phyloP scores from a whole-genome alignment of 176 grass and related monocot genomes.

The Areca catechu region DNA sequence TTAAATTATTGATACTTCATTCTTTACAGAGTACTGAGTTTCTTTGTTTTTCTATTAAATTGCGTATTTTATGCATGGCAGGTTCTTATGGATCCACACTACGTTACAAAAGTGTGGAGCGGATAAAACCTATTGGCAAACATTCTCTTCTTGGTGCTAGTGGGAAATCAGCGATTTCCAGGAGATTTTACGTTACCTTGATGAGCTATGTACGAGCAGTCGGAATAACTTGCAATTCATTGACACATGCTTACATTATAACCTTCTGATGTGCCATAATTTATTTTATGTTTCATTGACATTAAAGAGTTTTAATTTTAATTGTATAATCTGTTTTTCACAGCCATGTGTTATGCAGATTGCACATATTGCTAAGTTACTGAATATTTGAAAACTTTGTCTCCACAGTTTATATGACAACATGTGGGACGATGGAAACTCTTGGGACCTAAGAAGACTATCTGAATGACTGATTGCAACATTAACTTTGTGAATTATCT shows the following conservation, averaged over 20 bases:
- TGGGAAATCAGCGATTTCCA: constrained; percentile 98
- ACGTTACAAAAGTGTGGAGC: constrained; percentile 95
- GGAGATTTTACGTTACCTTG: constrained; percentile 93
- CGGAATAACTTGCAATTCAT: too few relatives aligned
- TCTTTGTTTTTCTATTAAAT: not conserved
- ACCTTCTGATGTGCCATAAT: too few relatives aligned
- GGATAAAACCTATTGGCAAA: constrained; percentile 78
- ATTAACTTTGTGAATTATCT: too few relatives aligned
- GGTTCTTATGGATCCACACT: constrained; percentile 96
- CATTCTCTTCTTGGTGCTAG: constrained; percentile 94
- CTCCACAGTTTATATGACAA: constrained; percentile 62
- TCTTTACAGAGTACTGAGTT: too few relatives aligned
- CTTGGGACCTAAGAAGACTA: constrained; percentile 89
- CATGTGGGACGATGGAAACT: constrained; percentile 99
- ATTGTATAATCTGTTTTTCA: too few relatives aligned
- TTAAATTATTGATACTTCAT: too few relatives aligned
- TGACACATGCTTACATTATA: too few relatives aligned
- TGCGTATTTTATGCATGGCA: constrained; percentile 19
- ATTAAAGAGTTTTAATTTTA: too few relatives aligned
- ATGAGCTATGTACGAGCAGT: constrained; percentile 64
- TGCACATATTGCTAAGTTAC: too few relatives aligned
- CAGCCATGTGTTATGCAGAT: too few relatives aligned
- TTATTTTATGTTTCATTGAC: too few relatives aligned
- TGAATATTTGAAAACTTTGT: too few relatives aligned
- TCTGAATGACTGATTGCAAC: constrained; percentile 77